Base-by-base conservation (phyloP, 2,329 filamentous ascomycete species). In the Fusarium metavorans region DNA sequence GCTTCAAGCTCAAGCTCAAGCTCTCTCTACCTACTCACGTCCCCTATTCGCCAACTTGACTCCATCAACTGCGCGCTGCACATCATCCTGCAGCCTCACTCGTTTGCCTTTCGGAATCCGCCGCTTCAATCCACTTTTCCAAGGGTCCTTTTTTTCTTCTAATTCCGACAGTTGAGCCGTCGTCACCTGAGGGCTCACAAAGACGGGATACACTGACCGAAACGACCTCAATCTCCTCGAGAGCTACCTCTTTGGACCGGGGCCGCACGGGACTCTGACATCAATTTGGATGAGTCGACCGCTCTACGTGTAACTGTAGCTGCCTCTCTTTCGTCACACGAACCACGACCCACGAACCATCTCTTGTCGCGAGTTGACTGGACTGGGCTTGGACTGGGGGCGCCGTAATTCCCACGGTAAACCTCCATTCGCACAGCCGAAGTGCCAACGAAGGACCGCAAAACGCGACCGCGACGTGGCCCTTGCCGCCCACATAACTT, bases 381-480 rank as follows among this genome's bases (percentile, higher is more conserved):
- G 43, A 37, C 32, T 57, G 54, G 54, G 65, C 13, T 13, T 23
- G 43, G 20, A 39, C 41, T 67, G 52, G 35, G 43, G 67, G 61
- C 27, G 72, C 65, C 72, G 72, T 75, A 75, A 75, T 66, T 57
- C 39, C 64, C 16, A 59, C 52, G 34, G 27, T 50, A 50, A 70
- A 63, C 68, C 66, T 68, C 48, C 48, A 54, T 54, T 54, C 48
- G 60, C 43, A 70, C 54, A 72, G 50, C 58, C 66, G 68, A 58
- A 72, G 59, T 32, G 27, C 27, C 39, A 37, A 61, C 25, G 57
- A 63, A 57, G 20, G 58, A 68, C 67, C 48, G 39, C 63, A 43
- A 32, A 66, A 70, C 76, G 69, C 72, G 76, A 76, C 74, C 70
- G 74, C 75, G 75, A 76, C 75, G 76, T 78, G 76, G 74, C 74